phyloP scores from a whole-genome alignment of 768 basidiomycete genomes.

The Boletus sensibilis region DNA sequence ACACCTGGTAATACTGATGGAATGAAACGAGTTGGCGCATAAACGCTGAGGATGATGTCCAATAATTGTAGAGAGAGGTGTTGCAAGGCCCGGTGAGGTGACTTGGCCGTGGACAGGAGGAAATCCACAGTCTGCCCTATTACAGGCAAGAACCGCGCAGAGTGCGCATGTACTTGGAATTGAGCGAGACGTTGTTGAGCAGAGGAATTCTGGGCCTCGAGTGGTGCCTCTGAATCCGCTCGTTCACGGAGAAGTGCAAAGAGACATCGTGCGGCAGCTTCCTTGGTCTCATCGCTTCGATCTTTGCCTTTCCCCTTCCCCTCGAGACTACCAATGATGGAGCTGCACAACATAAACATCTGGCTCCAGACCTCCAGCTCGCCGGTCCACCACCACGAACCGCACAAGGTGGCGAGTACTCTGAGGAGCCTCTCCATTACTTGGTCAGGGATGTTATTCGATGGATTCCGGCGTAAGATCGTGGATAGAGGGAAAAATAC shows the following conservation, averaged over 20 bases:
- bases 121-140: slow-evolving; percentile 81
- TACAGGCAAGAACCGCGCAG: slow-evolving; percentile 63
- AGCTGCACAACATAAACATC: slow-evolving; percentile 71
- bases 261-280: slow-evolving; percentile 70
- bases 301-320: slow-evolving; percentile 65
- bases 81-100: slow-evolving; percentile 62
- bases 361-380: slow-evolving; percentile 80
- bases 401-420: slow-evolving; percentile 56
- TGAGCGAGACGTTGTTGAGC: slow-evolving; percentile 37
- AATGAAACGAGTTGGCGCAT: slow-evolving; percentile 49
- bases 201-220: slow-evolving; percentile 20
- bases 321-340: slow-evolving; percentile 63
- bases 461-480: slow-evolving; percentile 74
- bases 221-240: slow-evolving; percentile 39
- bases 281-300: slow-evolving; percentile 79
- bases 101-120: slow-evolving; percentile 58
- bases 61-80: slow-evolving; percentile 59
- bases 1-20: slow-evolving; percentile 84
- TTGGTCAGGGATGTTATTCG: slow-evolving; percentile 70
- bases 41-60: slow-evolving; percentile 47
- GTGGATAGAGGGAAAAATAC: slow-evolving; percentile 85
- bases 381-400: slow-evolving; percentile 84
- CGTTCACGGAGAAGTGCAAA: slow-evolving; percentile 59
- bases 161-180: slow-evolving; percentile 40
- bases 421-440: slow-evolving; percentile 72